Evolutionary conservation across 495 filamentous ascomycete genomes (phyloP).

Genomic region (Melanomma pulvis-pyrius): DNA sequence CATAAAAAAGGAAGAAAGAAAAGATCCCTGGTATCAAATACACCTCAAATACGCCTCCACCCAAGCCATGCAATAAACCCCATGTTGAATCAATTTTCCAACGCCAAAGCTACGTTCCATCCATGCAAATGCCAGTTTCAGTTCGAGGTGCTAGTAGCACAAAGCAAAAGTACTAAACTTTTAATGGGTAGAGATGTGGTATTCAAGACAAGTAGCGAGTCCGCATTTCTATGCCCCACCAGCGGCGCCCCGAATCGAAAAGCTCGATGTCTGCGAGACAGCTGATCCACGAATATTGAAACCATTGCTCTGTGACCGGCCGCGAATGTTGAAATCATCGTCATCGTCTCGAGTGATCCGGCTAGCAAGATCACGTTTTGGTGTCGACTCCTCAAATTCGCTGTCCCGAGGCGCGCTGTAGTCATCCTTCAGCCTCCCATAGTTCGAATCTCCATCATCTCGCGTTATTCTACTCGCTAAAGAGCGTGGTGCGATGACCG

Average conservation of each 20-base stretch:
- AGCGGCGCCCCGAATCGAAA: constrained; percentile 62
- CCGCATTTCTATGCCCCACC: constrained; percentile 37
- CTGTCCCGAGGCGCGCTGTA: constrained; percentile 35
- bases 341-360: constrained; percentile 13
- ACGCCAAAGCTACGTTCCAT: neutral
- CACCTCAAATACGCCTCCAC: neutral
- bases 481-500: constrained; percentile 3
- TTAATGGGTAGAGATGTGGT: neutral
- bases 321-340: constrained; percentile 62
- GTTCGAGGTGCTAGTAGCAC: neutral
- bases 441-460: constrained; percentile 15
- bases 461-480: constrained; percentile 13
- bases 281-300: constrained; percentile 25
- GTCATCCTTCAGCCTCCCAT: constrained; percentile 28
- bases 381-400: neutral
- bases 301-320: constrained; percentile 37
- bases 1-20: neutral
- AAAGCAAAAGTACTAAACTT: neutral
- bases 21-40: neutral
- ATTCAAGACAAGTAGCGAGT: neutral
- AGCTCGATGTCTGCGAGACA: constrained; percentile 44
- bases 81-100: neutral
- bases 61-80: neutral
- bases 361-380: neutral
- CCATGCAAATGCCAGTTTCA: neutral